A percentile compares a stretch with the other conserved stretches of the same genome.
Conservation (phyloP, 2,329 filamentous ascomycete genomes). For the Calycina marina region DNA sequence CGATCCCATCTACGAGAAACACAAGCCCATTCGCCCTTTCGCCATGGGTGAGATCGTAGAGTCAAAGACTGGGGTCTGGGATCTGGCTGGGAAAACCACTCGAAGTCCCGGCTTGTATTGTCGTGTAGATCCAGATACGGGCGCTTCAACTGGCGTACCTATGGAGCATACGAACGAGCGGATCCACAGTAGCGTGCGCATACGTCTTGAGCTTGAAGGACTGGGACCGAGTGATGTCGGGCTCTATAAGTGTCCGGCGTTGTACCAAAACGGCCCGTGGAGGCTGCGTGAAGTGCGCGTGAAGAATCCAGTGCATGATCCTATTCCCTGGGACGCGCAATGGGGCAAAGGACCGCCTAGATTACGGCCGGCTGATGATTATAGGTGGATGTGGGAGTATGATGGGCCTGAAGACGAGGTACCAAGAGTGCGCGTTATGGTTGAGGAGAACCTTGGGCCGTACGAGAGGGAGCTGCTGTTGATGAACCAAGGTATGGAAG, state of each 20-base stretch:
- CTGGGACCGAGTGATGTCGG: constrained; percentile 24
- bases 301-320: constrained; percentile 16
- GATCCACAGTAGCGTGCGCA: constrained; percentile 23
- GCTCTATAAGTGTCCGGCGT: constrained; percentile 32
- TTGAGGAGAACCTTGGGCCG: constrained; percentile 38
- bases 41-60: constrained; percentile 23
- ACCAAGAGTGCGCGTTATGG: constrained; percentile 28
- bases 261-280: constrained; percentile 15
- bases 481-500: neutral
- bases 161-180: constrained; percentile 26
- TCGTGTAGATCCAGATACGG: constrained; percentile 26
- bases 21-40: constrained; percentile 28
- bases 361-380: constrained; percentile 20
- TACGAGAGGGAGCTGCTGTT: constrained; percentile 29
- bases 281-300: constrained; percentile 12
- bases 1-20: constrained; percentile 31
- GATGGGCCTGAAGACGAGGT: constrained; percentile 28
- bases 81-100: constrained; percentile 29
- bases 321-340: constrained; percentile 23
- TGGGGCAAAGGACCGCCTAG: constrained; percentile 18
- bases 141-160: constrained; percentile 23
- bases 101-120: constrained; percentile 25
- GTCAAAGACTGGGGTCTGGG: constrained; percentile 21
- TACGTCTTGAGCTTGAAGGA: constrained; percentile 22
- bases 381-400: constrained; percentile 41